A percentile compares a stretch with the other conserved stretches of the same genome.
These are phyloP conservation scores for Leersia perrieri DNA, from an alignment of 176 grass and related monocot genomes.

Conservation along the genomic window DNA sequence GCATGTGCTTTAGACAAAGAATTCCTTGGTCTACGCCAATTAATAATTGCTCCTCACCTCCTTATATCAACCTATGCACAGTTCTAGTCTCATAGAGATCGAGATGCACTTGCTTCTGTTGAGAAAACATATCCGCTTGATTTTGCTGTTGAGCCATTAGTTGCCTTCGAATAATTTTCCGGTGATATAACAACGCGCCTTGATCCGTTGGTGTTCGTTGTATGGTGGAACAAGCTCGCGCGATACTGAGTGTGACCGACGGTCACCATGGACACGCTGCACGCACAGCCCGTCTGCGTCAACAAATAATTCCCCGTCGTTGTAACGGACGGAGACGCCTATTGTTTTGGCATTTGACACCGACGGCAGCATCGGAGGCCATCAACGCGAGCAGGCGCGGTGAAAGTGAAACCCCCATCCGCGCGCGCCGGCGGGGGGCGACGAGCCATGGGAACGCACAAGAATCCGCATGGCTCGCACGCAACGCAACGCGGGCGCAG, in stretches of 20 bases:
- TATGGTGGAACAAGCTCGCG: background rate
- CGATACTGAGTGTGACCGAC: constrained; percentile 5
- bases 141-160: constrained; percentile 10
- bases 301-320: background rate
- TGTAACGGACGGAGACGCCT: no score
- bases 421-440: background rate
- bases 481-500: background rate
- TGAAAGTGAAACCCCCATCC: background rate
- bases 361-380: background rate
- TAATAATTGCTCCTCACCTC: background rate
- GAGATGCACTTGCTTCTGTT: background rate
- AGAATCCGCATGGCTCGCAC: background rate
- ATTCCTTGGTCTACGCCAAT: background rate
- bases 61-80: background rate
- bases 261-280: background rate
- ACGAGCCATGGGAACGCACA: background rate
- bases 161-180: background rate
- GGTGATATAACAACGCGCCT: background rate
- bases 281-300: background rate
- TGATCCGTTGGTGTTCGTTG: background rate
- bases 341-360: constrained; percentile 10
- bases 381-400: background rate
- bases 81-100: background rate
- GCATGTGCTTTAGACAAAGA: background rate
- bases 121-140: background rate